Percentiles rank a stretch among this genome's conserved stretches.
phyloP scores from a whole-genome alignment of 352 stramenopile genomes.

The Pelagophyceae sp. region DNA sequence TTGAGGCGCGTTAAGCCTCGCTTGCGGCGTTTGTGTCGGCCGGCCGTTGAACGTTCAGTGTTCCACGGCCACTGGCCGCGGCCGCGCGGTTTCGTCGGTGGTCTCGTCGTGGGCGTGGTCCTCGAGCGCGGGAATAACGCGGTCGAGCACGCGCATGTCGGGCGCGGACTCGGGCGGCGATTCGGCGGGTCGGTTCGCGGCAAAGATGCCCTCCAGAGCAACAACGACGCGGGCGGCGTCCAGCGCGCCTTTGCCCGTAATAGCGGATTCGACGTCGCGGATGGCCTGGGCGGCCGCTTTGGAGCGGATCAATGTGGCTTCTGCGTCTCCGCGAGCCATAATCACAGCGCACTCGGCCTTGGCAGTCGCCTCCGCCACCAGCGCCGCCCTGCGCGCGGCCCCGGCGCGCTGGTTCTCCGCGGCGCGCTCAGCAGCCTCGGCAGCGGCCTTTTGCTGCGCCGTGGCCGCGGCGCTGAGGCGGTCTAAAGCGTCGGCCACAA shows the following conservation, averaged over 20 bases:
- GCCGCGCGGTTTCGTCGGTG: too few relatives aligned
- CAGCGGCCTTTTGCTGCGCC: background rate
- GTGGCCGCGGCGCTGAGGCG: background rate
- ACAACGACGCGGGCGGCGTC: background rate
- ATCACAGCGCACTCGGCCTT: background rate
- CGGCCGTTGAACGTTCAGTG: too few relatives aligned
- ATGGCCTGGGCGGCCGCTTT: background rate
- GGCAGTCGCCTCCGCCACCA: background rate
- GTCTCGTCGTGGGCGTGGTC: too few relatives aligned
- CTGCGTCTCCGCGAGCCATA: background rate
- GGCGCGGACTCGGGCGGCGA: too few relatives aligned
- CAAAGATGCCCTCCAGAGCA: background rate
- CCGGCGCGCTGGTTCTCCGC: background rate
- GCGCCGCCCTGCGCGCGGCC: too few relatives aligned
- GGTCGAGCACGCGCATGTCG: too few relatives aligned
- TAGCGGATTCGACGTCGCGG: background rate
- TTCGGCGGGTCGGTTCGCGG: too few relatives aligned
- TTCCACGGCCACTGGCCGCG: too few relatives aligned
- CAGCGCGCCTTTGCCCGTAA: background rate
- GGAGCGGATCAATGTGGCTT: background rate
- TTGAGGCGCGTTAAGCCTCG: too few relatives aligned
- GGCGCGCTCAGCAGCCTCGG: background rate
- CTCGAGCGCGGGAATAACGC: too few relatives aligned
- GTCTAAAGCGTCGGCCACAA: slow-evolving; percentile 17
- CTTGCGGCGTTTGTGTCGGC: too few relatives aligned